phyloP scores from a whole-genome alignment of 306 rosid species.

The Elaeagnus macrophylla region DNA sequence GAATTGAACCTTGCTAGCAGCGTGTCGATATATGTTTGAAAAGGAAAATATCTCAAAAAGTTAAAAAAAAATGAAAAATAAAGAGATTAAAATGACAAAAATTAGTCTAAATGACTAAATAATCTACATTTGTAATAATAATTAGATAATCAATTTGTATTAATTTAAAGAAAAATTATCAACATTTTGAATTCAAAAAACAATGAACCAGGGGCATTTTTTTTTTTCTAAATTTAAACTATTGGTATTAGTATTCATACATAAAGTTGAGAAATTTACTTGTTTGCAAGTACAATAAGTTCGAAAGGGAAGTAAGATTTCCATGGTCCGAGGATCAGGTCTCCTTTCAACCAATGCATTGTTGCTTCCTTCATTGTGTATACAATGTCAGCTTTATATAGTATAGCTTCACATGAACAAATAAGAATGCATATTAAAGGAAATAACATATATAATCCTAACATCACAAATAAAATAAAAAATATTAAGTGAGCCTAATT shows the following conservation, averaged over 20 bases:
- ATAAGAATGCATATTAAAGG: neutral
- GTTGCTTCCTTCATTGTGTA: neutral
- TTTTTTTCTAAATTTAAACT: neutral
- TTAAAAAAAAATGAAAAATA: too few relatives aligned
- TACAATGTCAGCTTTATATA: neutral
- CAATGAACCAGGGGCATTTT: neutral
- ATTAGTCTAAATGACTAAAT: too few relatives aligned
- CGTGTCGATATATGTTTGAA: too few relatives aligned
- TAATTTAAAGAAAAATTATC: too few relatives aligned
- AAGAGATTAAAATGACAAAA: too few relatives aligned
- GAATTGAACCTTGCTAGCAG: too few relatives aligned
- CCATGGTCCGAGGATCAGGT: constrained; percentile 2
- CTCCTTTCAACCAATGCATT: constrained; percentile 2
- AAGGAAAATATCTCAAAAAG: too few relatives aligned
- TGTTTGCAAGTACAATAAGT: constrained; percentile 24
- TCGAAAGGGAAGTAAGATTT: constrained; percentile 23
- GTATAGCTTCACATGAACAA: neutral
- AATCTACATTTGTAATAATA: too few relatives aligned
- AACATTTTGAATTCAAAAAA: too few relatives aligned
- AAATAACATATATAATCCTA: neutral
- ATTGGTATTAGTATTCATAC: neutral
- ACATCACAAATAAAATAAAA: too few relatives aligned
- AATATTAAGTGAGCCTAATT: too few relatives aligned
- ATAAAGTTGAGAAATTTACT: constrained; percentile 5
- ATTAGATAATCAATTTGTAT: too few relatives aligned